A percentile compares a stretch with the other conserved stretches of the same genome.
Evolutionary conservation across 2,329 filamentous ascomycete genomes (phyloP).

Genomic region (Aspergillus sp.): DNA sequence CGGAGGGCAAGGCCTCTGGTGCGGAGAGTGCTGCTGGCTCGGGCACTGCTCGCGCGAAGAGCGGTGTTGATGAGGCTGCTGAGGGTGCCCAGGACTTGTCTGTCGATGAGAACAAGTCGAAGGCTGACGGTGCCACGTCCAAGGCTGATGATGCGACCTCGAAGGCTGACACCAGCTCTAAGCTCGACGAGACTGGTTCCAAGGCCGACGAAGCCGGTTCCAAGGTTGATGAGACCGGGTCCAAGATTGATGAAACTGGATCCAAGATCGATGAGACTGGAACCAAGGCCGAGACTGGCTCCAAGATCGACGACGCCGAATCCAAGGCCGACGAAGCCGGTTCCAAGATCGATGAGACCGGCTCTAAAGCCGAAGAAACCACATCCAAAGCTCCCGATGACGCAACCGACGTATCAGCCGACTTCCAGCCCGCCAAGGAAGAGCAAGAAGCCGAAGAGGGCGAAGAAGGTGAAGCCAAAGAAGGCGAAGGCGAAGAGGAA

Average conservation of each 20-base stretch:
- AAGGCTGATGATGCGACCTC: neutral
- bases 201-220: neutral
- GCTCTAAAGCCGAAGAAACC: neutral
- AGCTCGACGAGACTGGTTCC: neutral
- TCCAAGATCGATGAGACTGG: too few species aligned
- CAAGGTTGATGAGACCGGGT: neutral
- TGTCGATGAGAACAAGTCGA: neutral
- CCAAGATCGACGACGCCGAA: too few species aligned
- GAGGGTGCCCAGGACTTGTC: neutral
- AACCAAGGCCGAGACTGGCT: too few species aligned
- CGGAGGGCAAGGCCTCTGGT: neutral
- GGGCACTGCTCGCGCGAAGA: neutral
- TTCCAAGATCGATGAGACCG: too few species aligned
- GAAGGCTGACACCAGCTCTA: neutral
- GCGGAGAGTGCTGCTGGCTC: neutral
- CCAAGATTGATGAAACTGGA: neutral
- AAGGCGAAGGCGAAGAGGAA: conserved; percentile 19
- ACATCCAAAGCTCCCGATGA: neutral
- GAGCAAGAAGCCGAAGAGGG: conserved; percentile 15
- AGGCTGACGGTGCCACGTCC: neutral
- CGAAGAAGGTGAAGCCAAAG: conserved; percentile 10
- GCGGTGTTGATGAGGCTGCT: neutral
- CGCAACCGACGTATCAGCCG: neutral
- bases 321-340: too few species aligned
- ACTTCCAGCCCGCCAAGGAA: conserved; percentile 26